A percentile compares a stretch with the other conserved stretches of the same genome.
Evolutionary conservation across 257 asterid genomes (phyloP).

Genomic region (Petrea volubilis): DNA sequence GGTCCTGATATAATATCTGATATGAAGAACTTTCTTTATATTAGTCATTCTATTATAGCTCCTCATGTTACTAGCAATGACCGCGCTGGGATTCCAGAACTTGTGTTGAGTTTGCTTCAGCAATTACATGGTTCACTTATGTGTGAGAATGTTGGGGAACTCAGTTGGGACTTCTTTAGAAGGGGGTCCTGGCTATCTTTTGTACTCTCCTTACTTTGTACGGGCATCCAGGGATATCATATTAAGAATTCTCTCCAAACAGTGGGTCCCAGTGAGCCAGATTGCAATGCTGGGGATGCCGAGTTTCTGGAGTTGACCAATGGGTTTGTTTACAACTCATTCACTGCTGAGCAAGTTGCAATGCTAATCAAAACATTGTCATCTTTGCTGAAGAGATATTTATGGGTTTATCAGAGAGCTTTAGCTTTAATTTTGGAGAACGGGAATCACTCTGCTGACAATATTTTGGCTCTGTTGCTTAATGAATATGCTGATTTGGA

Average conservation of each 20-base stretch:
- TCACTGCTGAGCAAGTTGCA: slow-evolving; percentile 51
- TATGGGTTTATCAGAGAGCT: slow-evolving; percentile 73
- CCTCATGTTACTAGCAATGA: slow-evolving; percentile 34
- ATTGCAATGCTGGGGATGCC: slow-evolving; percentile 51
- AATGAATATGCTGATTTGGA: slow-evolving; percentile 64
- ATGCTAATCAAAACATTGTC: slow-evolving; percentile 54
- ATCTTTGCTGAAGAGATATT: slow-evolving; percentile 67
- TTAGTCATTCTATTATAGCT: slow-evolving; percentile 57
- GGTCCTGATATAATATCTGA: slow-evolving; percentile 50
- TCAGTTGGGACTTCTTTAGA: slow-evolving; percentile 76
- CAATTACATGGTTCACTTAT: slow-evolving; percentile 49
- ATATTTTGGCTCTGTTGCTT: slow-evolving; percentile 63
- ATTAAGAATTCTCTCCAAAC: slow-evolving; percentile 36
- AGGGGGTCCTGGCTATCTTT: slow-evolving; percentile 81
- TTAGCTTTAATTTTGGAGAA: slow-evolving; percentile 48
- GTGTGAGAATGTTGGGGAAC: slow-evolving; percentile 52
- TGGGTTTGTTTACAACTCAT: slow-evolving; percentile 44
- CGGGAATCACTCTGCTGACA: slow-evolving; percentile 41
- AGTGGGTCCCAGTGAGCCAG: slow-evolving; percentile 34
- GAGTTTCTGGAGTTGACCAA: slow-evolving; percentile 54
- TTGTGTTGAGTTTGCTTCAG: slow-evolving; percentile 62
- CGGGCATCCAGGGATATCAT: slow-evolving; percentile 47
- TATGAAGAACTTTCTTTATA: slow-evolving; percentile 55
- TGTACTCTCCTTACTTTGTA: slow-evolving; percentile 58
- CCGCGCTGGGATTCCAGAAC: slow-evolving; percentile 42